Base-by-base conservation (phyloP, 306 rosid genomes). In the Erythrophleum fordii region DNA sequence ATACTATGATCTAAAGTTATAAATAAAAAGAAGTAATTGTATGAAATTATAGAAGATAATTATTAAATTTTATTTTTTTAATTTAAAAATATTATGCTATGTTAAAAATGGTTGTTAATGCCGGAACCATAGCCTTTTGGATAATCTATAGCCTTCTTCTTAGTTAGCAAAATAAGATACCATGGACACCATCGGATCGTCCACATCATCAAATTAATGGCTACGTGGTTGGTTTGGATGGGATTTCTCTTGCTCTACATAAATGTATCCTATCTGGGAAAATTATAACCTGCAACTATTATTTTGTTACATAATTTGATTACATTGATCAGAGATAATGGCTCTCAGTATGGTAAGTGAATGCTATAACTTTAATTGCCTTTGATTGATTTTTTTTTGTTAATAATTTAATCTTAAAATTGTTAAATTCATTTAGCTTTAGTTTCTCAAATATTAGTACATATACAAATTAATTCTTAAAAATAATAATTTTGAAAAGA, bases 291-390 rank as follows among this genome's bases (percentile, higher is more conserved):
- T 31, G 18, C 73, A 26, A 59, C 55, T 10, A 68, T 2, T n/a
- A 0, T 37, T 8, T 7, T 62, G 39, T 2, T 10, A 20, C 25
- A n/a, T 52, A 28, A 4, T 52, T 77, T 62, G 44, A 45, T 64
- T 64, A 13, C 71, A 9, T 26, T 60, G 2, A n/a, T 31, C n/a
- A 26, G 8, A 59, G 28, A 62, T 12, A 82, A 86, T 86, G 89
- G 86, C 82, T 72, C 82, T 76, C 31, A 46, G 28, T 11, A 41
- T 39, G 52, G 72, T 67, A 28, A 66, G 25, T 10, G 25, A 11
- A 11, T 66, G 0, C 29, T n/a, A 11, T 10, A 23, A 3, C 62
- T 31, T 56, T 56, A 11, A 18, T n/a, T 9, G 1, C 23, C 6
- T 16, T 14, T 39, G 42, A 11, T 29, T 29, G 0, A 6, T n/a